These are phyloP conservation scores for Candida freyschussii DNA, from an alignment of 1,139 yeast genomes.

Conservation along the genomic window DNA sequence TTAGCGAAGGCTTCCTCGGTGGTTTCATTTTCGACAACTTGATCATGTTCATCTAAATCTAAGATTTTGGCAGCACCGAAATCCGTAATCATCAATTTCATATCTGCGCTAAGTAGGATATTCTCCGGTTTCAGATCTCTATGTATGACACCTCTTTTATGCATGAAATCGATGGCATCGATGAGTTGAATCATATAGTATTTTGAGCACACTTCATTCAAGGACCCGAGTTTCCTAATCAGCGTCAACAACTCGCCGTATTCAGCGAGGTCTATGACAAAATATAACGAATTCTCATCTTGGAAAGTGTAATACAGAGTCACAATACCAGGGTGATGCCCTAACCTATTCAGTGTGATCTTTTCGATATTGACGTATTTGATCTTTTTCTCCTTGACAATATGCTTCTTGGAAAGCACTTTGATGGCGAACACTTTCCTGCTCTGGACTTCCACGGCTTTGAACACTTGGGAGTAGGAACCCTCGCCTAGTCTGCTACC, in stretches of 20 bases:
- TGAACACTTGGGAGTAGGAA: conserved; percentile 88
- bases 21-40: conserved; percentile 11
- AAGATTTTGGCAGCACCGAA: conserved; percentile 73
- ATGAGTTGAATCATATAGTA: conserved; percentile 64
- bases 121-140: conserved; percentile 79
- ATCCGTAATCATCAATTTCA: conserved; percentile 70
- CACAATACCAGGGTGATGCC: conserved; percentile 83
- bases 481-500: conserved; percentile 93
- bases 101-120: conserved; percentile 57
- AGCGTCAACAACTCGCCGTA: conserved; percentile 85
- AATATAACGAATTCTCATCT: conserved; percentile 81
- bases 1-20: conserved; percentile 22
- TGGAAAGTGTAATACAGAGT: conserved; percentile 90
- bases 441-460: conserved; percentile 77
- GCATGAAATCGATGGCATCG: conserved; percentile 66
- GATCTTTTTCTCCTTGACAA: conserved; percentile 89
- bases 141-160: conserved; percentile 72
- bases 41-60: conserved; percentile 35
- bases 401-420: conserved; percentile 87
- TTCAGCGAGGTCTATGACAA: conserved; percentile 88
- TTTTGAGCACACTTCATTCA: conserved; percentile 72
- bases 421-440: conserved; percentile 80
- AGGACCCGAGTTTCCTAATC: conserved; percentile 70
- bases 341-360: conserved; percentile 80
- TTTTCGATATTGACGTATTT: conserved; percentile 96